These are phyloP conservation scores for Starmerella kuoi DNA, from an alignment of 805 yeast species.

Conservation along the genomic window DNA sequence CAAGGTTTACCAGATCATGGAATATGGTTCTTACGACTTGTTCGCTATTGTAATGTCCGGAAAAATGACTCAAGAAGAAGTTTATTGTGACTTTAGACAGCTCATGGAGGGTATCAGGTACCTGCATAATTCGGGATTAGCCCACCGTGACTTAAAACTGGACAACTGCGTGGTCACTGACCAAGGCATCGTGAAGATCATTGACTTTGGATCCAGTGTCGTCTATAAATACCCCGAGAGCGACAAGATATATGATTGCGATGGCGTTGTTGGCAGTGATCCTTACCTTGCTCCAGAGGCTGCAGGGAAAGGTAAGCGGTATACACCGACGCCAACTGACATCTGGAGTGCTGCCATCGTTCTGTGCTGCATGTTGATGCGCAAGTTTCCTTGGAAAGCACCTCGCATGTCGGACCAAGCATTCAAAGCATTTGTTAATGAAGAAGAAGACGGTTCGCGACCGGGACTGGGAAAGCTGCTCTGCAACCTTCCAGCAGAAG, in stretches of 20 bases:
- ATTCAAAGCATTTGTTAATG: slow-evolving; percentile 59
- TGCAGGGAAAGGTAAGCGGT: slow-evolving; percentile 57
- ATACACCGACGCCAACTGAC: slow-evolving; percentile 88
- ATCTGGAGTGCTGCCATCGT: slow-evolving; percentile 88
- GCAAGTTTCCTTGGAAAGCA: slow-evolving; percentile 90
- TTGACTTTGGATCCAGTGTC: slow-evolving; percentile 89
- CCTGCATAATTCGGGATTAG: slow-evolving; percentile 66
- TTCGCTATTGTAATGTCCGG: slow-evolving; percentile 92
- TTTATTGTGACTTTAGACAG: slow-evolving; percentile 83
- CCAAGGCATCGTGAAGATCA: slow-evolving; percentile 76
- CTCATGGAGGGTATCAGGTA: slow-evolving; percentile 69
- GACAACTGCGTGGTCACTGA: slow-evolving; percentile 83
- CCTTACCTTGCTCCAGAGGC: slow-evolving; percentile 91
- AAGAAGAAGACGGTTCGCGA: slow-evolving; percentile 20
- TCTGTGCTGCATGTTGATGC: slow-evolving; percentile 81
- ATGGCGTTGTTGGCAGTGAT: slow-evolving; percentile 79
- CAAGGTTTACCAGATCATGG: slow-evolving; percentile 82
- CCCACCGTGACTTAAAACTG: slow-evolving; percentile 82
- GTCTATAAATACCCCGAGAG: slow-evolving; percentile 81
- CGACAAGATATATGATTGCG: slow-evolving; percentile 57
- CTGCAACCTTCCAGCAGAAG: slow-evolving; percentile 54
- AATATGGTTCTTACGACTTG: slow-evolving; percentile 82
- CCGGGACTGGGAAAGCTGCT: slow-evolving; percentile 59
- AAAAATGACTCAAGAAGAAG: slow-evolving; percentile 67
- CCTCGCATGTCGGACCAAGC: slow-evolving; percentile 73